A percentile compares a stretch with the other conserved stretches of the same genome.
Conservation (phyloP, 441 rosid species). For the Euphorbia schlechtendalii region DNA sequence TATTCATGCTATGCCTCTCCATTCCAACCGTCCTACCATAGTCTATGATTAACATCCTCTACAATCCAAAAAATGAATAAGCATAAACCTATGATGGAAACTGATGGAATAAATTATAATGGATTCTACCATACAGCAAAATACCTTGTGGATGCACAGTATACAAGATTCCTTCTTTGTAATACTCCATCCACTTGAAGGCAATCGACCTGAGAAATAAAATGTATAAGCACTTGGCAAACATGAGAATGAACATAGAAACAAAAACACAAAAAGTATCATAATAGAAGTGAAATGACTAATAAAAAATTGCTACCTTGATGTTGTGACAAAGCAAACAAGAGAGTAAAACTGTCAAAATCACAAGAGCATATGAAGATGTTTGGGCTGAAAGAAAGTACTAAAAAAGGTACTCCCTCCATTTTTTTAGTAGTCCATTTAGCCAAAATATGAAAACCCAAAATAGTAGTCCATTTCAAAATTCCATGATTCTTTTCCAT, state of each 20-base stretch:
- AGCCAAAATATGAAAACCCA: no score
- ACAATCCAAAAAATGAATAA: not conserved
- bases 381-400: not conserved
- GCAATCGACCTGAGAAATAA: constrained; percentile 73
- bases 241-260: constrained; percentile 8
- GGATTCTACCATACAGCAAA: constrained; percentile 15
- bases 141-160: constrained; percentile 98
- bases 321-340: not conserved
- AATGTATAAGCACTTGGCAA: constrained; percentile 9
- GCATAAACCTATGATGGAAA: not conserved
- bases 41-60: not conserved
- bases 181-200: constrained; percentile 95
- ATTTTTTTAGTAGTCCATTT: no score
- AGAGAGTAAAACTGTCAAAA: not conserved
- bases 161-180: constrained; percentile 85
- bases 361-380: not conserved
- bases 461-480: no score
- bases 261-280: not conserved
- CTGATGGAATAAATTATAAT: constrained; percentile 8
- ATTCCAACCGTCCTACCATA: not conserved
- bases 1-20: not conserved
- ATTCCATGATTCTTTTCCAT: no score
- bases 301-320: not conserved
- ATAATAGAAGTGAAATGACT: not conserved
- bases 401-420: no score